A percentile compares a stretch with the other conserved stretches of the same genome.
Conservation (phyloP, 345 rosid genomes). For the Boechera retrofracta region DNA sequence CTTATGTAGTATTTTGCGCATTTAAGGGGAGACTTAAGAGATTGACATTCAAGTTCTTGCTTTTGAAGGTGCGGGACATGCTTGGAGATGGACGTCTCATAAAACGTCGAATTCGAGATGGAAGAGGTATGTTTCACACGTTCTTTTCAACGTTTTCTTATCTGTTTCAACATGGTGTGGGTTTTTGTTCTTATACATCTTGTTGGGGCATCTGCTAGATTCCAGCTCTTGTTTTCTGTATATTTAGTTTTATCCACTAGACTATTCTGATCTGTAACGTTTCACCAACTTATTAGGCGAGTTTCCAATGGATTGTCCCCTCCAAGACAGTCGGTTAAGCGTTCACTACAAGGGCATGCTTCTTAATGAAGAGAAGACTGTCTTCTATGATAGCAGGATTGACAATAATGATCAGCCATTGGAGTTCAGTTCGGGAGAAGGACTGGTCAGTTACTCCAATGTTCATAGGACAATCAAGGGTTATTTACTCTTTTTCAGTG, state of each 20-base stretch:
- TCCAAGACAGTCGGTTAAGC: constrained; percentile 77
- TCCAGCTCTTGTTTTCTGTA: constrained; percentile 12
- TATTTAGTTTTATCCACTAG: constrained; percentile 12
- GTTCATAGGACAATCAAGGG: background rate
- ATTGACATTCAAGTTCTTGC: constrained; percentile 40
- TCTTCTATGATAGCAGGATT: constrained; percentile 76
- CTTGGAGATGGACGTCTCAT: constrained; percentile 97
- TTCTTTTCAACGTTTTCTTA: constrained; percentile 1
- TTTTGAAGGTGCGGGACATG: constrained; percentile 88
- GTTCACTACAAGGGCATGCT: constrained; percentile 94
- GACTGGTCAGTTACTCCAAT: constrained; percentile 63
- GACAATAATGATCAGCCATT: constrained; percentile 81
- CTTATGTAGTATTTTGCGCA: background rate
- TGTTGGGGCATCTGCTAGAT: constrained; percentile 24
- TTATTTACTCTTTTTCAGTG: constrained; percentile 3
- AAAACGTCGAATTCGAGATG: constrained; percentile 87
- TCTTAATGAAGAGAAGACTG: constrained; percentile 73
- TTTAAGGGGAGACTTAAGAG: background rate
- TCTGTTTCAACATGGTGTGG: background rate
- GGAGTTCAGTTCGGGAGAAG: constrained; percentile 97
- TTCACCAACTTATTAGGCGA: constrained; percentile 62
- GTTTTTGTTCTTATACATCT: background rate
- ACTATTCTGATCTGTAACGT: constrained; percentile 34
- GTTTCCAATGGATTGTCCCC: constrained; percentile 99
- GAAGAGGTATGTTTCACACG: constrained; percentile 64